Conservation (phyloP, 305 asterid species). For the Fraxinus angustifolia region DNA sequence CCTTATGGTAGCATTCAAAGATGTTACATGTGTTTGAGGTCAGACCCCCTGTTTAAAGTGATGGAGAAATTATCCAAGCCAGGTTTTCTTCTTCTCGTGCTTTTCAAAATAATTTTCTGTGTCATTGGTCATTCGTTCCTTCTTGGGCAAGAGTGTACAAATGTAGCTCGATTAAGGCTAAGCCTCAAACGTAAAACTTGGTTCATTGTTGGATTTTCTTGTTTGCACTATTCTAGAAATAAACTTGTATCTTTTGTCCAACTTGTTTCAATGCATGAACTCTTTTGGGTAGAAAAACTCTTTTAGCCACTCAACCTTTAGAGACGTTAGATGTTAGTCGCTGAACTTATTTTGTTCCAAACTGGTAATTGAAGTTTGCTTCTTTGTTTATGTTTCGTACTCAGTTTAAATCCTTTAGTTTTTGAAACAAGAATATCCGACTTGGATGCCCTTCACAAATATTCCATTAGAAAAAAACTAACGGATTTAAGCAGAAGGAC, state of each 20-base stretch:
- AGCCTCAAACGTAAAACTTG: neutral
- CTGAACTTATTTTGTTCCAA: neutral
- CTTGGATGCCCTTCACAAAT: neutral
- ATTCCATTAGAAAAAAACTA: neutral
- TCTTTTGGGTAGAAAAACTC: neutral
- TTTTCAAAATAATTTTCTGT: neutral
- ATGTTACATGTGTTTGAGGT: constrained; percentile 83
- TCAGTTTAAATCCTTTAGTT: neutral
- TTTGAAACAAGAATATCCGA: neutral
- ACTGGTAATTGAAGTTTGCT: neutral
- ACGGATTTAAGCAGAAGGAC: neutral
- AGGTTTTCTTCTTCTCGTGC: constrained; percentile 36
- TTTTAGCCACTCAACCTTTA: neutral
- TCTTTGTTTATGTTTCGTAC: neutral
- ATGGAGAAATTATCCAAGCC: constrained; percentile 81
- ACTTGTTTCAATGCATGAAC: neutral
- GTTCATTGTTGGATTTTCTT: neutral
- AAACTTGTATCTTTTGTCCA: neutral
- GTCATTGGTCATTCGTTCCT: neutral
- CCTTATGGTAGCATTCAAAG: constrained; percentile 55
- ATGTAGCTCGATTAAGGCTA: neutral
- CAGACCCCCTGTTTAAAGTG: constrained; percentile 66
- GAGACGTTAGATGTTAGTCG: neutral
- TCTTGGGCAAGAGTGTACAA: neutral
- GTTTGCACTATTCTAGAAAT: neutral